Conservation (phyloP, 306 rosid genomes). For the Pachyrhizus erosus region DNA sequence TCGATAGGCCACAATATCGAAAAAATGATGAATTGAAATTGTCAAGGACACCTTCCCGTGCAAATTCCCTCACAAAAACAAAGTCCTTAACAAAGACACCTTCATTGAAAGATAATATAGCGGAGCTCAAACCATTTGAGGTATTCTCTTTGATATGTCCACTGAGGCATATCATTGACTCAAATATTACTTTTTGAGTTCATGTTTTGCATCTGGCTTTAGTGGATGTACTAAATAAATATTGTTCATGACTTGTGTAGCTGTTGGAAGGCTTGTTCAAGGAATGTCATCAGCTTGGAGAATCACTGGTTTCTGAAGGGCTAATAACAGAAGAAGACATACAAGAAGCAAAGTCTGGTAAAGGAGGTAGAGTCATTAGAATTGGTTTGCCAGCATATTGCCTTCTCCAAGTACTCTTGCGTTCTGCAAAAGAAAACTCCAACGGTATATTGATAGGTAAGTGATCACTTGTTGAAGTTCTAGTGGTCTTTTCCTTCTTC, state of each 20-base stretch:
- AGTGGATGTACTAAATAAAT: slow-evolving; percentile 24
- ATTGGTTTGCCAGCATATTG: slow-evolving; percentile 90
- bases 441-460: slow-evolving; percentile 74
- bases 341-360: slow-evolving; percentile 65
- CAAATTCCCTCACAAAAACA: slow-evolving; percentile 55
- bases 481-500: background rate
- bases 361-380: slow-evolving; percentile 74
- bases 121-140: slow-evolving; percentile 82
- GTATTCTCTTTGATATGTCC: slow-evolving; percentile 45
- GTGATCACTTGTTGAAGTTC: slow-evolving; percentile 27
- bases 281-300: slow-evolving; percentile 62
- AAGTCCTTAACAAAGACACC: slow-evolving; percentile 52
- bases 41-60: slow-evolving; percentile 36
- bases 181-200: background rate
- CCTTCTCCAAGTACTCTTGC: slow-evolving; percentile 76
- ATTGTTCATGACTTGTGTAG: slow-evolving; percentile 51
- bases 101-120: slow-evolving; percentile 60
- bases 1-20: slow-evolving; percentile 62
- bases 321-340: slow-evolving; percentile 68
- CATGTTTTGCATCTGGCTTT: slow-evolving; percentile 26
- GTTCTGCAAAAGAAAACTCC: slow-evolving; percentile 69
- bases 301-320: slow-evolving; percentile 72
- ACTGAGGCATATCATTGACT: background rate
- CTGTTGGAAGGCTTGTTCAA: slow-evolving; percentile 70
- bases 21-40: slow-evolving; percentile 39